These are phyloP conservation scores for Dendrocalamus latiflorus DNA, from an alignment of 202 grass and related monocot species.

Conservation along the genomic window DNA sequence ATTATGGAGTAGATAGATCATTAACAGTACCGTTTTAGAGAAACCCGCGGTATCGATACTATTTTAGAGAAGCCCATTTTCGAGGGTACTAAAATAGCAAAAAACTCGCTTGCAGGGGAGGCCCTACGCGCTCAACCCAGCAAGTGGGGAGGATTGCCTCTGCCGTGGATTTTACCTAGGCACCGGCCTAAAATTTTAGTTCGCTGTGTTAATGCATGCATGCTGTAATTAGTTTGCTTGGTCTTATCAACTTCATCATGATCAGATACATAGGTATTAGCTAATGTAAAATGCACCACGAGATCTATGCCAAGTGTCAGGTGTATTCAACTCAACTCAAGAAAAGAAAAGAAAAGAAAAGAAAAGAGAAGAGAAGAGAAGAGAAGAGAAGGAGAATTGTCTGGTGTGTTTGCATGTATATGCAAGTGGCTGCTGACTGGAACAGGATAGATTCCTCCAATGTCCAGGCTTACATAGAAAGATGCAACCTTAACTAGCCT, in stretches of 20 bases:
- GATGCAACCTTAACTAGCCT: neutral
- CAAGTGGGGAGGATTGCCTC: too few species aligned
- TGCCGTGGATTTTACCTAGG: too few species aligned
- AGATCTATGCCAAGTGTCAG: neutral
- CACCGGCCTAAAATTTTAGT: too few species aligned
- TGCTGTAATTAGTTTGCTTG: neutral
- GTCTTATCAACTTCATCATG: neutral
- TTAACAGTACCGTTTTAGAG: too few species aligned
- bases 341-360: neutral
- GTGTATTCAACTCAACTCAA: neutral
- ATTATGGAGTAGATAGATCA: too few species aligned
- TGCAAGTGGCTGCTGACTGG: neutral
- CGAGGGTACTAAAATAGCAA: too few species aligned
- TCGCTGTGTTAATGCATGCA: neutral
- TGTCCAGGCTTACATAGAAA: neutral
- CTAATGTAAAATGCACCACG: too few species aligned
- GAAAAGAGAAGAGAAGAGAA: too few species aligned
- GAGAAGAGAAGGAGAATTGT: neutral
- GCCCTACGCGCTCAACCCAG: too few species aligned
- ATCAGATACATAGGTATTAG: neutral
- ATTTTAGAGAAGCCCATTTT: too few species aligned
- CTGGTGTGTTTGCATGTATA: conserved; percentile 11
- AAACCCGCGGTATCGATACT: too few species aligned
- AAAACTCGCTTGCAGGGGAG: too few species aligned
- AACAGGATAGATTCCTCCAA: neutral